Conservation (phyloP, 768 basidiomycete species). For the Tulasnella calospora region DNA sequence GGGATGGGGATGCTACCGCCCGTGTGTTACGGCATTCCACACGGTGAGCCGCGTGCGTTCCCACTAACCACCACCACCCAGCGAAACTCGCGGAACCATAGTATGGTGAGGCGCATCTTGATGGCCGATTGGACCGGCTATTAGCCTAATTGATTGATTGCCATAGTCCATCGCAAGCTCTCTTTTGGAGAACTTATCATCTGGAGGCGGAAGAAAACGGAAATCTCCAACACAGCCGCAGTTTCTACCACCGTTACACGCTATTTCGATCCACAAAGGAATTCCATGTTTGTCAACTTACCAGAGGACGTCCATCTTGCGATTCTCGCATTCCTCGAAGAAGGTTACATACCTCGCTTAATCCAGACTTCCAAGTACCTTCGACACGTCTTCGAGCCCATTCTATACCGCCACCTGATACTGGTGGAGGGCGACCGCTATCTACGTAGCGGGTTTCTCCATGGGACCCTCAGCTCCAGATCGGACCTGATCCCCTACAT, state of each 20-base stretch:
- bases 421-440: background rate
- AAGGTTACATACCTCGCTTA: background rate
- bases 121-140: background rate
- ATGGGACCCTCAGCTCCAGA: background rate
- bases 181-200: background rate
- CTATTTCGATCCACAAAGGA: background rate
- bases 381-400: background rate
- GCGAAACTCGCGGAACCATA: background rate
- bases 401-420: background rate
- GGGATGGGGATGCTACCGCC: too few relatives aligned
- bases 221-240: background rate
- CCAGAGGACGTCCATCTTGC: background rate
- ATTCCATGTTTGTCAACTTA: background rate
- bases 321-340: background rate
- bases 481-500: background rate
- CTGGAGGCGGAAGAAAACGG: background rate
- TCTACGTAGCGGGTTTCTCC: background rate
- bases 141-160: background rate
- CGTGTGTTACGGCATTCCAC: background rate
- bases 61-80: background rate
- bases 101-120: background rate
- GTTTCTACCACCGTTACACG: background rate
- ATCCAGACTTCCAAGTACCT: background rate
- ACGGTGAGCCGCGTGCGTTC: background rate
- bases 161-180: background rate